phyloP scores from a whole-genome alignment of 257 asterid species.

The Coffea canephora region DNA sequence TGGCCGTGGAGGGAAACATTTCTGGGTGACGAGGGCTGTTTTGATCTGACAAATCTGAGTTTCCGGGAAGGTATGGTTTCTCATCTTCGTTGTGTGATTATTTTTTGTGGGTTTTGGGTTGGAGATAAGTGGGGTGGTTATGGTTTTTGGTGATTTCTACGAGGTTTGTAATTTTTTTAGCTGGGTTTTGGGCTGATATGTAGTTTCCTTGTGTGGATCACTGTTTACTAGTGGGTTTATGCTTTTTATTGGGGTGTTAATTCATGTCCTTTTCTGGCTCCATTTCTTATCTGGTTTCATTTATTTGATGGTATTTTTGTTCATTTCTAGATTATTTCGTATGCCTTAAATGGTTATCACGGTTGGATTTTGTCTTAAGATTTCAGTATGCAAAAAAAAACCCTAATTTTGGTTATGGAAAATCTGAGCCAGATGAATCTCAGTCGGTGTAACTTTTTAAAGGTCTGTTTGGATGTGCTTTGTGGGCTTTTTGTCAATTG shows the following conservation, averaged over 20 bases:
- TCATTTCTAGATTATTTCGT: not conserved
- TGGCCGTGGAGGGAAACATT: not conserved
- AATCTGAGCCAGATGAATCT: slow-evolving; percentile 7
- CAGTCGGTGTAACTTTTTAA: not conserved
- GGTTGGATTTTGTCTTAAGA: not conserved
- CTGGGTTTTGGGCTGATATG: not conserved
- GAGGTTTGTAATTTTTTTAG: not conserved
- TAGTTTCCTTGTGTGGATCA: not conserved
- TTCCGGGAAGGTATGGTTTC: not conserved
- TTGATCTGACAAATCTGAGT: slow-evolving; percentile 5
- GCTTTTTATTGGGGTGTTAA: not conserved
- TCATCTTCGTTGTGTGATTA: not conserved
- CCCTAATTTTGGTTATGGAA: slow-evolving; percentile 48
- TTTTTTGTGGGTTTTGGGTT: not conserved
- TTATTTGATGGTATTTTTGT: not conserved
- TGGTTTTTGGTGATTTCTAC: not conserved
- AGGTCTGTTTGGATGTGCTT: slow-evolving; percentile 9
- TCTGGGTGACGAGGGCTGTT: not conserved
- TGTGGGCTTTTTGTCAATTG: slow-evolving; percentile 18
- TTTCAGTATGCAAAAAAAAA: slow-evolving; percentile 23
- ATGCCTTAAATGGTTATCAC: not conserved
- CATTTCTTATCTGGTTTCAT: not conserved
- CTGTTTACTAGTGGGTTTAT: not conserved
- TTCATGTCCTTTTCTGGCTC: not conserved
- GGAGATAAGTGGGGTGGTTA: not conserved